A percentile compares a stretch with the other conserved stretches of the same genome.
Evolutionary conservation across 352 stramenopile genomes (phyloP).

Genomic region (Globisporangium paroecandrum): DNA sequence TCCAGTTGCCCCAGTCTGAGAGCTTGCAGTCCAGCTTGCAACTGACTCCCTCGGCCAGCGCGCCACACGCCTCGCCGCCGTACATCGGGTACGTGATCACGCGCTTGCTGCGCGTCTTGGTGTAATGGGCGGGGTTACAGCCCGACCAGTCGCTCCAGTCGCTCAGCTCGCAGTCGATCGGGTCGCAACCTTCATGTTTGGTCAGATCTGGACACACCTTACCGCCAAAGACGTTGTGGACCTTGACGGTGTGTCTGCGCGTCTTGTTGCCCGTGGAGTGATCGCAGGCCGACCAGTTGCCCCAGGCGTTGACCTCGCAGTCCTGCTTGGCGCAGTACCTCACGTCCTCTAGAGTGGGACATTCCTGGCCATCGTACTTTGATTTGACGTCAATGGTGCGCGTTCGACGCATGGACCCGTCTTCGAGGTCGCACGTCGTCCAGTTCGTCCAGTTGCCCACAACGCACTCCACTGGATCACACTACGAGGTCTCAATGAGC

Average conservation of each 20-base stretch:
- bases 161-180: conserved; percentile 42
- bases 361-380: conserved; percentile 33
- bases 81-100: conserved; percentile 32
- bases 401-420: conserved; percentile 29
- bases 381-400: conserved; percentile 36
- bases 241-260: conserved; percentile 29
- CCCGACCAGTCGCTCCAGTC: conserved; percentile 50
- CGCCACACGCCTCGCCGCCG: conserved; percentile 27
- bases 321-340: conserved; percentile 37
- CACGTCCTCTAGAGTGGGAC: conserved; percentile 33
- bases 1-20: conserved; percentile 44
- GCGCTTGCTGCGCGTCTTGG: conserved; percentile 27
- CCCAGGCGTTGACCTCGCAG: conserved; percentile 49
- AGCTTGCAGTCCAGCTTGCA: conserved; percentile 54
- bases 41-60: conserved; percentile 17
- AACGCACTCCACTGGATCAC: conserved; percentile 41
- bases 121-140: conserved; percentile 32
- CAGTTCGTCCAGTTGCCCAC: conserved; percentile 44
- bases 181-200: conserved; percentile 26
- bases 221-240: conserved; percentile 31
- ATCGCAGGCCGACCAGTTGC: conserved; percentile 48
- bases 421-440: conserved; percentile 35
- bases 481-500: conserved; percentile 20
- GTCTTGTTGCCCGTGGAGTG: conserved; percentile 27
- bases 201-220: conserved; percentile 20